A percentile compares a stretch with the other conserved stretches of the same genome.
Evolutionary conservation across 257 asterid genomes (phyloP).

Genomic region (Hygrophila difformis): DNA sequence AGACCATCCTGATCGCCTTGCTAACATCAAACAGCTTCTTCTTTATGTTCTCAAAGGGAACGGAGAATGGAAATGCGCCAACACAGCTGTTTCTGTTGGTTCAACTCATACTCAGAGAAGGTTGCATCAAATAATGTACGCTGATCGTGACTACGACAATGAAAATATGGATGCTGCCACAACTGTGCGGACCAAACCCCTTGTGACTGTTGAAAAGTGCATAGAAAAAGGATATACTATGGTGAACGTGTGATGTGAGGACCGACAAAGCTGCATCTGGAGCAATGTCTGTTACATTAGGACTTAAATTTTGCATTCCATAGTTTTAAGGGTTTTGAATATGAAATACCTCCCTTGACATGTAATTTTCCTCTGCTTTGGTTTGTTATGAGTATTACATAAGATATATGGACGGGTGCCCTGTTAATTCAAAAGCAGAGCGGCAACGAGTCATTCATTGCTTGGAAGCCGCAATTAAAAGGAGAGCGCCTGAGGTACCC

Average conservation of each 20-base stretch:
- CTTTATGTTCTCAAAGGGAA: conserved; percentile 53
- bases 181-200: conserved; percentile 24
- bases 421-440: conserved; percentile 45
- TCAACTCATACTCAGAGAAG: conserved; percentile 74
- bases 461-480: conserved; percentile 47
- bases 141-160: conserved; percentile 53
- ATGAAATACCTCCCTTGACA: too few species aligned
- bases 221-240: conserved; percentile 34
- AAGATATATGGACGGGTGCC: conserved; percentile 41
- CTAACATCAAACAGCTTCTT: conserved; percentile 62
- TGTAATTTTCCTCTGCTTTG: neutral
- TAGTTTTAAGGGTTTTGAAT: too few species aligned
- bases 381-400: conserved; percentile 39
- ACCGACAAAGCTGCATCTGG: conserved; percentile 35
- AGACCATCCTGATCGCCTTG: conserved; percentile 50
- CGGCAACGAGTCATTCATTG: conserved; percentile 38
- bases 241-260: conserved; percentile 34
- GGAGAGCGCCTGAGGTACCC: conserved; percentile 44
- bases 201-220: conserved; percentile 32
- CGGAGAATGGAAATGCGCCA: conserved; percentile 57
- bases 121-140: conserved; percentile 85
- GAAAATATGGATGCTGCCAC: conserved; percentile 9
- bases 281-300: too few species aligned
- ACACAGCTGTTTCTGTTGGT: conserved; percentile 61
- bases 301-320: neutral